phyloP scores from a whole-genome alignment of 1,139 yeast genomes.

The Meyerozyma athensensis region DNA sequence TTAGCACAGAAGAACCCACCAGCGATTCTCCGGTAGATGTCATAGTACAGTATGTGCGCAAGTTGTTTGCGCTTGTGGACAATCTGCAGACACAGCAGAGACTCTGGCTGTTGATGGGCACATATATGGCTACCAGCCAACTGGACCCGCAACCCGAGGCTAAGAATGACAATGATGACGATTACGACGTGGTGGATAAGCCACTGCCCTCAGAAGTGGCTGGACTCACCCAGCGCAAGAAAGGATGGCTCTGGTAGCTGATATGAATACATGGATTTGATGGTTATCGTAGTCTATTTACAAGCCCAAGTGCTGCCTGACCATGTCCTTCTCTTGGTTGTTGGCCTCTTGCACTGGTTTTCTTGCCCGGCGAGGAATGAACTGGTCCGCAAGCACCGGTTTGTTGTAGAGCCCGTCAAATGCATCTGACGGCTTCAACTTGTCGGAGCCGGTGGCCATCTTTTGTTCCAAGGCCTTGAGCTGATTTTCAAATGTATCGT shows the following conservation, averaged over 20 bases:
- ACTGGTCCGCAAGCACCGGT: conserved; percentile 66
- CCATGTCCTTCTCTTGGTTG: conserved; percentile 28
- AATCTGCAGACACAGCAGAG: conserved; percentile 3
- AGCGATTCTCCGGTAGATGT: neutral
- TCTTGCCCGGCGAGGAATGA: conserved; percentile 52
- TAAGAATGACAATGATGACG: conserved; percentile 18
- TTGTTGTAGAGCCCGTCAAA: conserved; percentile 77
- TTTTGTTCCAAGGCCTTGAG: conserved; percentile 24
- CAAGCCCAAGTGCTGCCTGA: conserved; percentile 21
- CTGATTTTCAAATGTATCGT: conserved; percentile 22
- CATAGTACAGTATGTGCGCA: conserved; percentile 8
- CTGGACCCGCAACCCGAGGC: neutral
- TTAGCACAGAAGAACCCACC: neutral
- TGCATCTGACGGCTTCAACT: conserved; percentile 60
- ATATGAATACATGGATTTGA: conserved; percentile 4
- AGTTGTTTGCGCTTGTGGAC: neutral
- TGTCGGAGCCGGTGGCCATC: conserved; percentile 59
- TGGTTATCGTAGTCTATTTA: conserved; percentile 7
- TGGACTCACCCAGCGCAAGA: conserved; percentile 13
- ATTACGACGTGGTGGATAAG: conserved; percentile 42
- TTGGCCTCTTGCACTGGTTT: conserved; percentile 35
- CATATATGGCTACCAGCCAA: conserved; percentile 4
- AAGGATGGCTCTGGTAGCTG: conserved; percentile 30
- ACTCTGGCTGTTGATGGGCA: neutral
- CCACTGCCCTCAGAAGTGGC: conserved; percentile 19